A percentile compares a stretch with the other conserved stretches of the same genome.
These are phyloP conservation scores for Porphyridium purpureum DNA, from an alignment of 23 red algal genomes.

Conservation along the genomic window DNA sequence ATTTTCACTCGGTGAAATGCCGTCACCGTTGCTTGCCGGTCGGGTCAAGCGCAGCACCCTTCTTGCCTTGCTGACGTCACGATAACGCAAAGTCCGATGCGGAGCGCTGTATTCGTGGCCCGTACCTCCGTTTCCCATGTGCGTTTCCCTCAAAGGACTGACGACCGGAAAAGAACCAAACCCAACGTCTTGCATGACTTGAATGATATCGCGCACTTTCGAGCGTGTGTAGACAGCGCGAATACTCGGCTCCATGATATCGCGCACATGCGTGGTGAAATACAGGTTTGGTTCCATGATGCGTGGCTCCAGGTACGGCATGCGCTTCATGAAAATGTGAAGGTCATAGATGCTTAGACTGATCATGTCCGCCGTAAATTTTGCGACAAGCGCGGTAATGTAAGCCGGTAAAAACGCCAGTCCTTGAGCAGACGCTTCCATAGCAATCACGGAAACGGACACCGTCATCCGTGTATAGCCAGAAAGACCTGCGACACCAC, in stretches of 20 bases:
- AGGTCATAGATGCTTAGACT: conserved; percentile 44
- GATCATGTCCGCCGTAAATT: conserved; percentile 29
- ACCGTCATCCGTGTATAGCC: conserved; percentile 32
- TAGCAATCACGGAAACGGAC: conserved; percentile 41
- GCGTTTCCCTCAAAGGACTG: too few species aligned
- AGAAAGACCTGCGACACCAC: conserved; percentile 31
- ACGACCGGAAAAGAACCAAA: background rate
- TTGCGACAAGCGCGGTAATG: conserved; percentile 32
- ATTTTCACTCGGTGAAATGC: too few species aligned
- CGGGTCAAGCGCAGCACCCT: too few species aligned
- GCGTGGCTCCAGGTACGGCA: conserved; percentile 34
- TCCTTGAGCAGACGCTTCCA: conserved; percentile 22
- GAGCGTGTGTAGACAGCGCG: background rate
- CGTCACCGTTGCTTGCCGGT: too few species aligned
- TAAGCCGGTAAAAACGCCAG: conserved; percentile 28
- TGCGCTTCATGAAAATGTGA: conserved; percentile 61
- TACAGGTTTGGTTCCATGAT: background rate
- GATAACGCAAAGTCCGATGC: too few species aligned
- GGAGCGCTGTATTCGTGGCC: too few species aligned
- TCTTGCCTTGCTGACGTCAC: too few species aligned
- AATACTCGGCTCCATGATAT: background rate
- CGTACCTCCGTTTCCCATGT: too few species aligned
- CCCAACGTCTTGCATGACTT: background rate
- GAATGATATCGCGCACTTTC: background rate
- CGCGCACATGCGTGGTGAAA: background rate